Conservation (phyloP, 306 rosid genomes). For the Cucurbita pepo region DNA sequence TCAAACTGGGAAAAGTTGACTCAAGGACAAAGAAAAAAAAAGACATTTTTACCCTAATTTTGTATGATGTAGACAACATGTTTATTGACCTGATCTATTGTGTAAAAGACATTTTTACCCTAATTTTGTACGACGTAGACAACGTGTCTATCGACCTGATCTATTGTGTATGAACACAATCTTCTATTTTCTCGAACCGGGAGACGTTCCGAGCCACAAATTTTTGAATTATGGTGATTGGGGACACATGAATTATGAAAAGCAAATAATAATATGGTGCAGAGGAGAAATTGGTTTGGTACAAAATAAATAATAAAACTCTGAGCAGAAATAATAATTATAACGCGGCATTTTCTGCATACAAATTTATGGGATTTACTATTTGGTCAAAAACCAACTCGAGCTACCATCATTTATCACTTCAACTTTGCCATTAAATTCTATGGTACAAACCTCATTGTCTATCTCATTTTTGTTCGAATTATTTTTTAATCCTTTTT, state of each 20-base stretch:
- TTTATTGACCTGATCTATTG: too few species aligned
- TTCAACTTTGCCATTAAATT: neutral
- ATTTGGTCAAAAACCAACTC: constrained; percentile 3
- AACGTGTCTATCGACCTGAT: too few species aligned
- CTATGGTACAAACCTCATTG: neutral
- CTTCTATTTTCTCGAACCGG: too few species aligned
- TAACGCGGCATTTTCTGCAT: neutral
- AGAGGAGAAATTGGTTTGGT: neutral
- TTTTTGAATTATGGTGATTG: neutral
- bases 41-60: too few species aligned
- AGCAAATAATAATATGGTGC: neutral
- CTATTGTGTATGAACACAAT: too few species aligned
- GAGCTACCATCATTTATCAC: constrained; percentile 2
- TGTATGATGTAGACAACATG: too few species aligned
- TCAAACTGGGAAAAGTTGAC: too few species aligned
- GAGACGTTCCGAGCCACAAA: too few species aligned
- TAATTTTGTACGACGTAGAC: too few species aligned
- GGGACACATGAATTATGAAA: neutral
- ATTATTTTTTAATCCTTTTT: neutral
- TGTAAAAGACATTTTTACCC: too few species aligned
- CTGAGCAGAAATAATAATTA: neutral
- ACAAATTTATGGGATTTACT: neutral
- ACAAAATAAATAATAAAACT: neutral
- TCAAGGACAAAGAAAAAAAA: too few species aligned
- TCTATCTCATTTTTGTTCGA: neutral